phyloP scores from a whole-genome alignment of 345 rosid genomes.

The Sapria himalayana region DNA sequence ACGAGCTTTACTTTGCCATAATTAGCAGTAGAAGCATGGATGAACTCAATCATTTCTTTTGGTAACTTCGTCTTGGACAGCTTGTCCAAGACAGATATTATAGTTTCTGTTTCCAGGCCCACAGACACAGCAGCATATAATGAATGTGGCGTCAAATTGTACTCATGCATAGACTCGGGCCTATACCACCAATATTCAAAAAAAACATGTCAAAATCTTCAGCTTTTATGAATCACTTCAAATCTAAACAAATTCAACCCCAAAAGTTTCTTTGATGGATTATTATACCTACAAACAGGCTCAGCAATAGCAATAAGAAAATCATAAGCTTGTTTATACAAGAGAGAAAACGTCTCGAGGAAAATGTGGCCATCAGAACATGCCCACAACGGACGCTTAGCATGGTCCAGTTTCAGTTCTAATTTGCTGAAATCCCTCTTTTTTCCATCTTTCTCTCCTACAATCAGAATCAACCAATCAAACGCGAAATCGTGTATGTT shows the following conservation, averaged over 20 bases:
- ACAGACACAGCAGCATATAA: slow-evolving; percentile 92
- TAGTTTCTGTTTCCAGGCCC: slow-evolving; percentile 84
- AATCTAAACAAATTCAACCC: no score
- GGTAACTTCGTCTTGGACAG: slow-evolving; percentile 89
- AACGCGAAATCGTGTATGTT: background rate
- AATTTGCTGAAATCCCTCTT: slow-evolving; percentile 54
- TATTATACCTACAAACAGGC: slow-evolving; percentile 98
- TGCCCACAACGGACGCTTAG: slow-evolving; percentile 83
- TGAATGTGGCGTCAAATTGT: slow-evolving; percentile 86
- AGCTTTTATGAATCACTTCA: no score
- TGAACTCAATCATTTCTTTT: slow-evolving; percentile 67
- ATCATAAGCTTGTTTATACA: slow-evolving; percentile 91
- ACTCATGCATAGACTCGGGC: slow-evolving; percentile 98
- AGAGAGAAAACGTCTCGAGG: slow-evolving; percentile 60
- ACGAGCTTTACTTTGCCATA: slow-evolving; percentile 97
- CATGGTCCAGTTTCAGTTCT: slow-evolving; percentile 67
- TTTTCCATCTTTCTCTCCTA: slow-evolving; percentile 39
- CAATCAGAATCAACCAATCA: slow-evolving; percentile 6
- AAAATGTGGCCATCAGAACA: slow-evolving; percentile 86
- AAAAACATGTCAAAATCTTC: background rate
- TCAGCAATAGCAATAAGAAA: slow-evolving; percentile 93
- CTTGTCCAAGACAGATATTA: slow-evolving; percentile 64
- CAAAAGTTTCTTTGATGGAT: no score
- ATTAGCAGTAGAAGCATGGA: slow-evolving; percentile 75
- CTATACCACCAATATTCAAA: slow-evolving; percentile 13